Evolutionary conservation across 306 rosid species (phyloP).

Genomic region (Arachis stenosperma): DNA sequence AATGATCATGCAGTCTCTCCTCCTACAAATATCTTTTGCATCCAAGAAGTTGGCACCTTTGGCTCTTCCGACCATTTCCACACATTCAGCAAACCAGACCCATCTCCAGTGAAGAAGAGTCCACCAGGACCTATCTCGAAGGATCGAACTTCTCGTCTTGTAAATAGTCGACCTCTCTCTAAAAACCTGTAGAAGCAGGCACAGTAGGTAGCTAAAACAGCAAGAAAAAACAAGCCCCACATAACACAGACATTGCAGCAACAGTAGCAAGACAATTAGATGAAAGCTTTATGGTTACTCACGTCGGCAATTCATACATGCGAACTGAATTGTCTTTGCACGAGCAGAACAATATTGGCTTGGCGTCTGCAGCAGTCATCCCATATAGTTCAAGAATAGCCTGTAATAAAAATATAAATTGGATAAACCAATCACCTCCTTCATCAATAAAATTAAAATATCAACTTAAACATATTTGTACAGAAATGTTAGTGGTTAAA

Average conservation of each 20-base stretch:
- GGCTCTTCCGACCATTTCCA: conserved; percentile 43
- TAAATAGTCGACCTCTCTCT: conserved; percentile 50
- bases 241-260: neutral
- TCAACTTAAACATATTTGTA: neutral
- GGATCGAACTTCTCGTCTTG: conserved; percentile 31
- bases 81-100: conserved; percentile 42
- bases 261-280: neutral
- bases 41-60: conserved; percentile 14
- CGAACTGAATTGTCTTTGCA: conserved; percentile 46
- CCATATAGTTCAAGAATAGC: conserved; percentile 49
- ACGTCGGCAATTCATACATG: conserved; percentile 56
- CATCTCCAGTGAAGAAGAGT: conserved; percentile 53
- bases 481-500: neutral
- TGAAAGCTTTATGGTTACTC: conserved; percentile 25
- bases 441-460: neutral
- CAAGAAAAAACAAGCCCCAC: neutral
- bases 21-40: neutral
- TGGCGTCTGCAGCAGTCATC: conserved; percentile 37
- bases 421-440: neutral
- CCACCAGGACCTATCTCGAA: conserved; percentile 44
- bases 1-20: neutral
- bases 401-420: conserved; percentile 21
- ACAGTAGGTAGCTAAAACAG: neutral
- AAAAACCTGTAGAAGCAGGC: conserved; percentile 33
- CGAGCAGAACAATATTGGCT: conserved; percentile 47